These are phyloP conservation scores for Hyaloperonospora brassicae DNA, from an alignment of 352 stramenopile species.

Conservation along the genomic window DNA sequence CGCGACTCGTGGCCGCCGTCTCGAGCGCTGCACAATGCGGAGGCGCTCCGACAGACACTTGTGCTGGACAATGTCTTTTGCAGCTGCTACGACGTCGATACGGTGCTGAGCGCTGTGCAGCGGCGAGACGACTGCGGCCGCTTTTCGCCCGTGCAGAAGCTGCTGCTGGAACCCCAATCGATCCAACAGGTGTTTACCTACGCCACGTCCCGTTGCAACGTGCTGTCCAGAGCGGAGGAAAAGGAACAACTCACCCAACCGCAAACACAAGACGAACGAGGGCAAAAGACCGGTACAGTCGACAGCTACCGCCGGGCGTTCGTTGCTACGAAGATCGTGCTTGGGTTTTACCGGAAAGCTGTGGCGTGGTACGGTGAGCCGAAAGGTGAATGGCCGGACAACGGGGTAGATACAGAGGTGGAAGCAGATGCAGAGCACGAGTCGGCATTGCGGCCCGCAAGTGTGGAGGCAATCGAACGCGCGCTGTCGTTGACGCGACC, in stretches of 20 bases:
- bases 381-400: slow-evolving; percentile 15
- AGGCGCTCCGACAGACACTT: slow-evolving; percentile 50
- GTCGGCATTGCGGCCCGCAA: background rate
- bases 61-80: slow-evolving; percentile 71
- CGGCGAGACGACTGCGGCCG: slow-evolving; percentile 35
- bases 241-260: background rate
- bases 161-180: slow-evolving; percentile 50
- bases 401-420: background rate
- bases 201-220: slow-evolving; percentile 33
- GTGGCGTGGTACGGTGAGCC: slow-evolving; percentile 62
- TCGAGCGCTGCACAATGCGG: slow-evolving; percentile 63
- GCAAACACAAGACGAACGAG: slow-evolving; percentile 3
- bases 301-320: slow-evolving; percentile 50
- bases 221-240: background rate
- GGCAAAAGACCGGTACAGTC: slow-evolving; percentile 19
- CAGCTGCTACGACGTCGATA: slow-evolving; percentile 66
- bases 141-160: slow-evolving; percentile 59
- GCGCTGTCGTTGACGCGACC: slow-evolving; percentile 4
- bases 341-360: slow-evolving; percentile 65
- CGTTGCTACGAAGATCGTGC: slow-evolving; percentile 66
- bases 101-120: slow-evolving; percentile 50
- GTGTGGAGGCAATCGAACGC: slow-evolving; percentile 5
- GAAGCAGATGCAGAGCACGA: slow-evolving; percentile 4
- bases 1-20: slow-evolving; percentile 56
- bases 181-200: slow-evolving; percentile 59